Conservation (phyloP, 352 stramenopile species). For the Lagenidium giganteum region DNA sequence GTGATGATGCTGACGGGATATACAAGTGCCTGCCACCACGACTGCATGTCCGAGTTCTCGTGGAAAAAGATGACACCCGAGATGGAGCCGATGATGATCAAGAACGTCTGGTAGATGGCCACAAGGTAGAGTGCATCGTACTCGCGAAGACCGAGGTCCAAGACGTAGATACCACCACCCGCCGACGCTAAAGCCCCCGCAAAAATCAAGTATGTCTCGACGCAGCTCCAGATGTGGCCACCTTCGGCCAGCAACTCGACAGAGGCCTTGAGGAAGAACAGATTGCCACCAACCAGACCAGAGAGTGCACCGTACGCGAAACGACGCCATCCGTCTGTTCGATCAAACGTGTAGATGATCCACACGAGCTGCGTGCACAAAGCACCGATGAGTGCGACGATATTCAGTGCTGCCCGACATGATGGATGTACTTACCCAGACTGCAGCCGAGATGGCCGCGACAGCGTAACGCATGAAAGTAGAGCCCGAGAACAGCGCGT, state of each 20-base stretch:
- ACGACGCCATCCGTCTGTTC: slow-evolving; percentile 61
- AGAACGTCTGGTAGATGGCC: slow-evolving; percentile 79
- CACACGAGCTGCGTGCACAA: slow-evolving; percentile 46
- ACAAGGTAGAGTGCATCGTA: slow-evolving; percentile 87
- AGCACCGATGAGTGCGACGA: background rate
- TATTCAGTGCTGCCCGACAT: background rate
- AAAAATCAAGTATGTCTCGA: slow-evolving; percentile 79
- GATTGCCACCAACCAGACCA: slow-evolving; percentile 76
- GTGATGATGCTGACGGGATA: slow-evolving; percentile 78
- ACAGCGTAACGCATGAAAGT: slow-evolving; percentile 74
- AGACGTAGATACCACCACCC: slow-evolving; percentile 74
- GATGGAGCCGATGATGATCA: slow-evolving; percentile 82
- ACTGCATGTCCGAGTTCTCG: slow-evolving; percentile 76
- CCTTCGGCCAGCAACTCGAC: slow-evolving; percentile 78
- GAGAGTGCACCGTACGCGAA: slow-evolving; percentile 81
- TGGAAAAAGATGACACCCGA: slow-evolving; percentile 87
- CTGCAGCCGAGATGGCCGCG: slow-evolving; percentile 26
- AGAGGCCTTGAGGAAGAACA: slow-evolving; percentile 85
- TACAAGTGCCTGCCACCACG: slow-evolving; percentile 73
- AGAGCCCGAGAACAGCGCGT: slow-evolving; percentile 60
- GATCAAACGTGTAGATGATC: slow-evolving; percentile 61
- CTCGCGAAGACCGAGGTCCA: slow-evolving; percentile 70
- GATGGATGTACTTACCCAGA: slow-evolving; percentile 50
- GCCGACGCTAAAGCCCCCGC: slow-evolving; percentile 50
- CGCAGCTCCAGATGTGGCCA: slow-evolving; percentile 49